Conservation (phyloP, 306 rosid species). For the Dalbergia cultrata region DNA sequence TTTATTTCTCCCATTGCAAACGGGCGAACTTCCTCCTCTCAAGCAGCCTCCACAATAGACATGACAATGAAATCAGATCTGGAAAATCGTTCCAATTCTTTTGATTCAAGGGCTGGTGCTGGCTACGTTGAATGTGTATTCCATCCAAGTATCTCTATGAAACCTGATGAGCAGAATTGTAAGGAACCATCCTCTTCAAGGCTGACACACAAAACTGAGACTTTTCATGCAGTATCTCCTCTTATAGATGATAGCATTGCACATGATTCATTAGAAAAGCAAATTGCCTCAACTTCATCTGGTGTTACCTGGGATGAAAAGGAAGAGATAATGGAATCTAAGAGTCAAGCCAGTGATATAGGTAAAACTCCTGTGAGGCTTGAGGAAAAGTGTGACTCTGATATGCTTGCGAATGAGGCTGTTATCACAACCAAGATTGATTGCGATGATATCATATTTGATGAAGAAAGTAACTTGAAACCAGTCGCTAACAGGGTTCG, state of each 20-base stretch:
- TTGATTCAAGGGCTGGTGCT: slow-evolving; percentile 71
- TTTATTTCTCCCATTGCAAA: slow-evolving; percentile 51
- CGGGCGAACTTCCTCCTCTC: slow-evolving; percentile 52
- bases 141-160: slow-evolving; percentile 64
- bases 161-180: slow-evolving; percentile 58
- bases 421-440: slow-evolving; percentile 54
- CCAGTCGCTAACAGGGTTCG: slow-evolving; percentile 50
- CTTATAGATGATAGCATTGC: slow-evolving; percentile 62
- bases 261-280: slow-evolving; percentile 61
- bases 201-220: slow-evolving; percentile 53
- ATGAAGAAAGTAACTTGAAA: slow-evolving; percentile 55
- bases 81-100: slow-evolving; percentile 67
- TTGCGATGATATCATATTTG: slow-evolving; percentile 49
- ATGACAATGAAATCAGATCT: slow-evolving; percentile 50
- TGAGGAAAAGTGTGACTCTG: slow-evolving; percentile 47
- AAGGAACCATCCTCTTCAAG: slow-evolving; percentile 65
- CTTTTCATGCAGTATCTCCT: slow-evolving; percentile 56
- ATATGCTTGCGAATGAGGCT: slow-evolving; percentile 50
- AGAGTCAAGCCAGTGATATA: slow-evolving; percentile 50
- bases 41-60: slow-evolving; percentile 54
- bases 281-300: slow-evolving; percentile 67
- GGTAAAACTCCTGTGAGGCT: slow-evolving; percentile 56
- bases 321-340: slow-evolving; percentile 80
- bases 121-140: slow-evolving; percentile 77
- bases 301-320: slow-evolving; percentile 94